phyloP scores from a whole-genome alignment of 1,284 basidiomycete species.

The Pisolithus thermaeus region DNA sequence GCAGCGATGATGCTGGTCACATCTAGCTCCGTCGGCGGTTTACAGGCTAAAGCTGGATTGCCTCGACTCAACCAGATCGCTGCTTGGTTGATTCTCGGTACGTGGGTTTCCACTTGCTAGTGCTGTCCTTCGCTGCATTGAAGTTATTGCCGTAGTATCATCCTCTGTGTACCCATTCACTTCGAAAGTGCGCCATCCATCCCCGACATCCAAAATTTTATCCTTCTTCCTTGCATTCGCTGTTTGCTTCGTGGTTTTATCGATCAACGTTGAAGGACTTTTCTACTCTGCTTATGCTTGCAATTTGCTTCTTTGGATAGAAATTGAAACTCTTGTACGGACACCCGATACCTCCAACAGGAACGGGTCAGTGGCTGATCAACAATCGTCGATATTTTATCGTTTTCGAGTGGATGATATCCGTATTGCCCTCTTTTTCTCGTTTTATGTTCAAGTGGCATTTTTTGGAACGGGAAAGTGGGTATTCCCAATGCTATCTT shows the following conservation, averaged over 20 bases:
- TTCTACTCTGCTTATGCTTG: slow-evolving; percentile 71
- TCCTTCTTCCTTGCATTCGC: slow-evolving; percentile 69
- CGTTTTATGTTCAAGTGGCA: slow-evolving; percentile 84
- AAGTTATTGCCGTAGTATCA: slow-evolving; percentile 29
- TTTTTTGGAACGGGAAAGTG: slow-evolving; percentile 89
- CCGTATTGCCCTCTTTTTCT: slow-evolving; percentile 74
- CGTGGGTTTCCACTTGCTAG: slow-evolving; percentile 14
- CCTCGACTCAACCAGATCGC: slow-evolving; percentile 55
- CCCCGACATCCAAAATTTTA: slow-evolving; percentile 46
- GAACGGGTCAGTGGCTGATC: slow-evolving; percentile 6
- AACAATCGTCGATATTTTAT: slow-evolving; percentile 27
- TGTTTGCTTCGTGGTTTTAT: slow-evolving; percentile 75
- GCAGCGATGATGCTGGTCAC: slow-evolving; percentile 47
- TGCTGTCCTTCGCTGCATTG: neutral
- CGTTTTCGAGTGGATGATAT: slow-evolving; percentile 58
- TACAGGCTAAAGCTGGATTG: slow-evolving; percentile 65
- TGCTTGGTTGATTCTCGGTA: slow-evolving; percentile 69
- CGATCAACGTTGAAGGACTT: slow-evolving; percentile 78
- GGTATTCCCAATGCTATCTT: slow-evolving; percentile 26
- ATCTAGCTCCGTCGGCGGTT: slow-evolving; percentile 48
- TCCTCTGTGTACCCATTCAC: slow-evolving; percentile 50
- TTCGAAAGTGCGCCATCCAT: slow-evolving; percentile 28
- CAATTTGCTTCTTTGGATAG: slow-evolving; percentile 66
- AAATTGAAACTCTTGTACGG: slow-evolving; percentile 52
- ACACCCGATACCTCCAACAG: neutral